A percentile compares a stretch with the other conserved stretches of the same genome.
phyloP scores from a whole-genome alignment of 2,329 filamentous ascomycete genomes.

The Periglandula ipomoeae region DNA sequence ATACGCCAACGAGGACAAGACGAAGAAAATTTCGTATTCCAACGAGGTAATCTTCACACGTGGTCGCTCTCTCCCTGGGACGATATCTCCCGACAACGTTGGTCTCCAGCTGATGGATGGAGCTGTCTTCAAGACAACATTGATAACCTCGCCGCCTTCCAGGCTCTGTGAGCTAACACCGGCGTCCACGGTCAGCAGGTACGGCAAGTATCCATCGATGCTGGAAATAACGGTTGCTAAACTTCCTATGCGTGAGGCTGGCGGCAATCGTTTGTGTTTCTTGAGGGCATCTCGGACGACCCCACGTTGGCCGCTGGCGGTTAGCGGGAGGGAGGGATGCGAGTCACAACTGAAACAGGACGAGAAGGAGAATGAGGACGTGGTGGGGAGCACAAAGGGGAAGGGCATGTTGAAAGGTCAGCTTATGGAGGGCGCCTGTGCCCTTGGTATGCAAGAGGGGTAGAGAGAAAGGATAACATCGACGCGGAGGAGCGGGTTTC shows the following conservation, averaged over 20 bases:
- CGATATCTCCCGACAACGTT: constrained; percentile 57
- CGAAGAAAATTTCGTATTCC: constrained; percentile 76
- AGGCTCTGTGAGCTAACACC: constrained; percentile 47
- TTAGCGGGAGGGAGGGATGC: constrained; percentile 80
- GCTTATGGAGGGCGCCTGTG: not conserved
- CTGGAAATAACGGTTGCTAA: constrained; percentile 61
- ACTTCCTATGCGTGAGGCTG: constrained; percentile 59
- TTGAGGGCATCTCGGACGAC: constrained; percentile 79
- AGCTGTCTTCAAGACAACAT: constrained; percentile 51
- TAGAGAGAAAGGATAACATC: not conserved
- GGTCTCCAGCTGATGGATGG: constrained; percentile 76
- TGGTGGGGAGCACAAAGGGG: constrained; percentile 80
- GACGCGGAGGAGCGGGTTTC: not conserved
- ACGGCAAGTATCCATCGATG: constrained; percentile 72
- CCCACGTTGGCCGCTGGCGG: constrained; percentile 73
- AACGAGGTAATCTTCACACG: constrained; percentile 64
- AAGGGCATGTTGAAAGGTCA: constrained; percentile 64
- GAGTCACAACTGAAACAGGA: constrained; percentile 67
- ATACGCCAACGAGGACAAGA: constrained; percentile 67
- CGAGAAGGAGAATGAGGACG: constrained; percentile 76
- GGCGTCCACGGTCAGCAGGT: constrained; percentile 67
- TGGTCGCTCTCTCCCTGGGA: constrained; percentile 54
- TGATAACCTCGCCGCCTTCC: constrained; percentile 49
- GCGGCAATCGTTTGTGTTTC: constrained; percentile 76
- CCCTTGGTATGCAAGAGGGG: not conserved